Evolutionary conservation across 768 basidiomycete genomes (phyloP), one percentile per base, ranked within the genome.

Genomic region (Amanita pallidorosea): DNA sequence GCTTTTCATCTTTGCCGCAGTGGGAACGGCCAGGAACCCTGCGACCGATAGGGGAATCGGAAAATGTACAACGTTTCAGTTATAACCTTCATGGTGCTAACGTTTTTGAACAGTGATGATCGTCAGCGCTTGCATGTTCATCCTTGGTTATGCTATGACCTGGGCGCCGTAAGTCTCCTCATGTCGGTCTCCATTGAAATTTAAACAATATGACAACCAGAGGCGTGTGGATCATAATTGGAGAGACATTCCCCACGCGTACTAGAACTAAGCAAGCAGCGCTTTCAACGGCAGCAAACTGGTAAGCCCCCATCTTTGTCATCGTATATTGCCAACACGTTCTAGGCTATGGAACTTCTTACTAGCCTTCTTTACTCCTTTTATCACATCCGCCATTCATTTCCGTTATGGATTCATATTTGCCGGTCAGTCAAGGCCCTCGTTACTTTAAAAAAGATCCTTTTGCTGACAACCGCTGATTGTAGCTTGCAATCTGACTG

Each of bases 281-380:
- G 34, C 63, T 88, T 36, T 72, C 83, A 1, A 84, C 81, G 1
- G 73, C 80, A 0, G 65, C 70, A 29, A 85, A 83, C 63, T 85
- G 83, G 66, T 64, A 45, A 13, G 61, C 46, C 8, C 8, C 40
- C 51, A 31, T 12, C 11, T 1, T 29, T 47, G 20, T n/a, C 2
- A 35, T 20, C n/a, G 33, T 47, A 34, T 23, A 44, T 42, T 52
- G 11, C 1, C 53, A 1, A 15, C 8, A 17, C 9, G 38, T 27
- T 29, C 7, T 25, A 65, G 73, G 77, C 62, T 75, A 3, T 85
- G 76, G 77, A 82, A 83, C 61, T 83, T 84, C 70, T 67, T 84
- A 34, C 66, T 85, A 49, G 83, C 81, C 0, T 87, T 86, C 74
- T 85, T 85, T 68, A 86, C 84, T n/a, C 83, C 85, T 0, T 83